Conservation (phyloP, 2,329 filamentous ascomycete species). For the Mariannaea sp. region DNA sequence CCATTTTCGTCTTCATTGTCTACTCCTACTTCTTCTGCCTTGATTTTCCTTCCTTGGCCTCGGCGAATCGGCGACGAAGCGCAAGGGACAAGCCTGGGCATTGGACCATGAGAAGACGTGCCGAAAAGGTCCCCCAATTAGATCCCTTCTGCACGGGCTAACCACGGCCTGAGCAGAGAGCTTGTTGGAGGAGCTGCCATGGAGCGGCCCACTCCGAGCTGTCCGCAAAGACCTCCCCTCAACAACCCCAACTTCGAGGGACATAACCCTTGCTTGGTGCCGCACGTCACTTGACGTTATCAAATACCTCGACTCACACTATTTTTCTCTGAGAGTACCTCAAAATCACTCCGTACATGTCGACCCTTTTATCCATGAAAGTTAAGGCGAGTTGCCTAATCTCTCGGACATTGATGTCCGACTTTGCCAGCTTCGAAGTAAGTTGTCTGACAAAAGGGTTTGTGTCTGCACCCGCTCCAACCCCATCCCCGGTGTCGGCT, state of each 20-base stretch:
- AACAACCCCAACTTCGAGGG: constrained; percentile 19
- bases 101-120: too few relatives aligned
- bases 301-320: constrained; percentile 23
- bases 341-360: background rate
- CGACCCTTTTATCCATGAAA: background rate
- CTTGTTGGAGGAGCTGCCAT: constrained; percentile 1
- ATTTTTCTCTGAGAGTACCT: too few relatives aligned
- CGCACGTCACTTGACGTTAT: constrained; percentile 22
- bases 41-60: too few relatives aligned
- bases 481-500: constrained; percentile 38
- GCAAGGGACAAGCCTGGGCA: constrained; percentile 11
- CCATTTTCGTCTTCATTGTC: background rate
- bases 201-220: constrained; percentile 10
- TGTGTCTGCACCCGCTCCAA: constrained; percentile 27
- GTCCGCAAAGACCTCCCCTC: constrained; percentile 9
- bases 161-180: constrained; percentile 11
- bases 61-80: background rate
- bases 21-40: too few relatives aligned
- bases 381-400: constrained; percentile 20
- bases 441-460: constrained; percentile 18
- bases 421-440: constrained; percentile 10
- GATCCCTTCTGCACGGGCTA: constrained; percentile 9
- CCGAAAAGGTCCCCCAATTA: too few relatives aligned
- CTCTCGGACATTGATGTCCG: constrained; percentile 35
- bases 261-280: constrained; percentile 21